A percentile compares a stretch with the other conserved stretches of the same genome.
These are phyloP conservation scores for Podosphaera aphanis DNA, from an alignment of 2,329 filamentous ascomycete species.

Conservation along the genomic window DNA sequence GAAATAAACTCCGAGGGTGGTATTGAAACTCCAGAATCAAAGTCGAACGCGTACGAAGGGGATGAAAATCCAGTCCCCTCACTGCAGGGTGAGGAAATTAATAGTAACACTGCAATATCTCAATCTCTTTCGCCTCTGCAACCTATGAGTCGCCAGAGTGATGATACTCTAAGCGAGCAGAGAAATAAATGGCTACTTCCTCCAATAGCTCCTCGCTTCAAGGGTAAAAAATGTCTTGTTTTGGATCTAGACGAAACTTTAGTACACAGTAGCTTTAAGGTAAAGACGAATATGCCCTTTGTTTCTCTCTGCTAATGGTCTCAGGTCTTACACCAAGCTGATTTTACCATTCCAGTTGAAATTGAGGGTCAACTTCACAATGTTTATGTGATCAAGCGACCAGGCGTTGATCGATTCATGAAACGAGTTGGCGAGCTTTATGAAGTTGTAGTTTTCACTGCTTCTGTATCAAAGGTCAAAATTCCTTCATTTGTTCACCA, in stretches of 20 bases:
- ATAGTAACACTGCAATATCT: conserved; percentile 8
- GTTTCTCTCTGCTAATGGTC: conserved; percentile 1
- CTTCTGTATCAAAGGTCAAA: conserved; percentile 78
- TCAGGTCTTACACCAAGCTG: conserved; percentile 87
- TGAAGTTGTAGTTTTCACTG: conserved; percentile 95
- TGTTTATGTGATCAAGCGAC: conserved; percentile 96
- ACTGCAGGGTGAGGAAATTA: conserved; percentile 8
- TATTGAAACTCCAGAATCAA: conserved; percentile 9
- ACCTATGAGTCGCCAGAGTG: conserved; percentile 6
- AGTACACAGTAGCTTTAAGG: conserved; percentile 98
- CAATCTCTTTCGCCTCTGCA: conserved; percentile 9
- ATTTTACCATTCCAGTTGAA: conserved; percentile 96
- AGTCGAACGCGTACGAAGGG: conserved; percentile 8
- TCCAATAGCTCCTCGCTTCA: conserved; percentile 55
- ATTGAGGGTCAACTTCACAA: conserved; percentile 99
- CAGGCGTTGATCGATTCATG: conserved; percentile 98
- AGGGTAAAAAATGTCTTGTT: conserved; percentile 80
- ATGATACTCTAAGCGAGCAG: conserved; percentile 7
- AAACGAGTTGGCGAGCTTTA: conserved; percentile 94
- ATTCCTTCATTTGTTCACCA: neutral
- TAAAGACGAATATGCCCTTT: conserved; percentile 20
- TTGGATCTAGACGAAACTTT: conserved; percentile 90
- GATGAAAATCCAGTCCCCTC: conserved; percentile 8
- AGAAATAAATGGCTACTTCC: conserved; percentile 37
- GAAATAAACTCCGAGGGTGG: conserved; percentile 11